Evolutionary conservation across 1,284 basidiomycete species (phyloP).

Genomic region (Mixia osmundae): DNA sequence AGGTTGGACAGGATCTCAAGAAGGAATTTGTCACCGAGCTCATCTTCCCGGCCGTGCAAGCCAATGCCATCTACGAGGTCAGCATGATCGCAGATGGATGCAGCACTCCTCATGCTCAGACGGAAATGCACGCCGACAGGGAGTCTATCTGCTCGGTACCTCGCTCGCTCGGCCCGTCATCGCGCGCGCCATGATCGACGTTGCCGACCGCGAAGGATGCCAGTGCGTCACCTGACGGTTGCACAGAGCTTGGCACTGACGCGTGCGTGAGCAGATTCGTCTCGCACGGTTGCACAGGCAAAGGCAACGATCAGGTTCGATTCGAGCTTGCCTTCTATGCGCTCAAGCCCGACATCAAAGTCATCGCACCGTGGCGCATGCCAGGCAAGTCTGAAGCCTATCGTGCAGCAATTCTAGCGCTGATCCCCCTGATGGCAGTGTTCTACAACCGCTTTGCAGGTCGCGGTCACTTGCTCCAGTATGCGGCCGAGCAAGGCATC

Average conservation of each 20-base stretch:
- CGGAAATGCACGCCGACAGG: slow-evolving; percentile 28
- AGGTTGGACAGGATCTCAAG: slow-evolving; percentile 47
- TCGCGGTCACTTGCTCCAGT: slow-evolving; percentile 73
- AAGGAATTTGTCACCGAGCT: slow-evolving; percentile 89
- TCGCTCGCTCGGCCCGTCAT: slow-evolving; percentile 96
- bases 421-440: slow-evolving; percentile 27
- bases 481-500: slow-evolving; percentile 68
- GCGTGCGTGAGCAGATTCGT: slow-evolving; percentile 45
- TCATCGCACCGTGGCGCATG: slow-evolving; percentile 91
- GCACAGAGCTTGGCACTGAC: not conserved
- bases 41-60: slow-evolving; percentile 89
- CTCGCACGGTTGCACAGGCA: slow-evolving; percentile 95
- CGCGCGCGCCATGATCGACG: slow-evolving; percentile 92
- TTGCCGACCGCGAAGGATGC: slow-evolving; percentile 75
- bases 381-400: slow-evolving; percentile 36
- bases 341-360: slow-evolving; percentile 93
- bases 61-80: slow-evolving; percentile 96
- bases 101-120: not conserved
- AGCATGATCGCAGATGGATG: slow-evolving; percentile 1
- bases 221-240: slow-evolving; percentile 32
- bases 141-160: slow-evolving; percentile 92
- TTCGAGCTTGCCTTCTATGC: slow-evolving; percentile 99
- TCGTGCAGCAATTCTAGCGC: not conserved
- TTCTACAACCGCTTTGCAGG: slow-evolving; percentile 97
- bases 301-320: slow-evolving; percentile 98